phyloP scores from a whole-genome alignment of 768 basidiomycete species.

The Dentipellis sp. region DNA sequence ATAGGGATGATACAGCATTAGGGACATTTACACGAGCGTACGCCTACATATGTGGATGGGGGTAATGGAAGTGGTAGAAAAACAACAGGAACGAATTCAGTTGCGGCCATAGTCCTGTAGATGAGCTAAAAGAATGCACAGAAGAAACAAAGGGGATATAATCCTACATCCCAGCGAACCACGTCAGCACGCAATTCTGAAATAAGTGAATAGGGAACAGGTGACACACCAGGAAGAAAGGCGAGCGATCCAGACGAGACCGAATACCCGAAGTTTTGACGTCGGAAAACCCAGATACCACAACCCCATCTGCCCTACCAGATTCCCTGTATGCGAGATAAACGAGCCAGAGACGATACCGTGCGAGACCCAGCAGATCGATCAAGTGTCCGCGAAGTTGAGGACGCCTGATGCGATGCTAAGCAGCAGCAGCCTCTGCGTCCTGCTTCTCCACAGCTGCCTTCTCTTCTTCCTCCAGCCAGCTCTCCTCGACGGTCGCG shows the following conservation, averaged over 20 bases:
- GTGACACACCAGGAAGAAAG: no score
- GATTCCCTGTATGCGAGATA: no score
- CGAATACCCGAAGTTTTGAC: no score
- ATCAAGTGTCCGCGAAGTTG: no score
- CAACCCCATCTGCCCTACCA: no score
- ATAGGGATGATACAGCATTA: not conserved
- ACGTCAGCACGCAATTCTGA: no score
- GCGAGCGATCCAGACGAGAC: no score
- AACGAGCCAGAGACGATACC: no score
- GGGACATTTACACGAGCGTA: not conserved
- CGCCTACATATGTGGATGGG: not conserved
- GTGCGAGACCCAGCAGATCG: no score
- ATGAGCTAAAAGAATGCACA: not conserved
- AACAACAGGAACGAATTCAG: not conserved
- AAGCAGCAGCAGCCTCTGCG: not conserved
- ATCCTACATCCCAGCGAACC: not conserved
- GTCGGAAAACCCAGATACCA: no score
- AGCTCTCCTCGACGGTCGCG: constrained; percentile 89
- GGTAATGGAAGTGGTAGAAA: not conserved
- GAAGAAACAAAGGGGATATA: not conserved
- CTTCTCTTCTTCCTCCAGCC: constrained; percentile 72
- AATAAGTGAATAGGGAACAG: no score
- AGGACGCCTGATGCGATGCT: no score
- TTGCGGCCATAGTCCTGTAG: not conserved
- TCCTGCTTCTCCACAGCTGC: constrained; percentile 43